Evolutionary conservation across 192 early-diverging fungal species (phyloP).

Genomic region (Linnemannia schmuckeri): DNA sequence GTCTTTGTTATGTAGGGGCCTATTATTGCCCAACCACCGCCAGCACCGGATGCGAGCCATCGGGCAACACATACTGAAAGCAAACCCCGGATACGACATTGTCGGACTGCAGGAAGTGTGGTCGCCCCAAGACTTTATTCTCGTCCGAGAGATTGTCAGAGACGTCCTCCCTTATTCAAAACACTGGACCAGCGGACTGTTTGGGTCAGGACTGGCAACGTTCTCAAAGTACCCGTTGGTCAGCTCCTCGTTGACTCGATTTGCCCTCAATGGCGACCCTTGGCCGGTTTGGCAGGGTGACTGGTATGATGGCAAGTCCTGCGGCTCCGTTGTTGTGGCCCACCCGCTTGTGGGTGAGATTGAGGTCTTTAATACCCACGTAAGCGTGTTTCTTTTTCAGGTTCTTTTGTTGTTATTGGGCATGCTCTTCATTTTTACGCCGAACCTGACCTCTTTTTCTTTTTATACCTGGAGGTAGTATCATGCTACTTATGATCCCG

Average conservation of each 20-base stretch:
- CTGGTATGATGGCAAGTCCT: conserved; percentile 68
- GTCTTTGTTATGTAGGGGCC: background rate
- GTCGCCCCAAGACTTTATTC: conserved; percentile 25
- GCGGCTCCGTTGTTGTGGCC: conserved; percentile 57
- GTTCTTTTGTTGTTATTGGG: background rate
- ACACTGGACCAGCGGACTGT: conserved; percentile 38
- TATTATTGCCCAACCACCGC: conserved; percentile 53
- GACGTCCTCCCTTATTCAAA: conserved; percentile 14
- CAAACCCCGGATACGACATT: conserved; percentile 31
- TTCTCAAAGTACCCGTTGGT: conserved; percentile 61
- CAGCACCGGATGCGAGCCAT: conserved; percentile 62
- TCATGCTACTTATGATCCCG: conserved; percentile 64
- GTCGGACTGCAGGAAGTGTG: conserved; percentile 45
- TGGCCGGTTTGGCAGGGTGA: conserved; percentile 65
- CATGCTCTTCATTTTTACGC: background rate
- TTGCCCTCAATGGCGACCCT: conserved; percentile 62
- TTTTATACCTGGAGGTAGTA: conserved; percentile 35
- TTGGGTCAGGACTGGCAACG: conserved; percentile 36
- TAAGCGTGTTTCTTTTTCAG: conserved; percentile 26
- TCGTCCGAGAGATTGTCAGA: conserved; percentile 7
- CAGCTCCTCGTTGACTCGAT: conserved; percentile 56
- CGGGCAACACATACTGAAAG: conserved; percentile 57
- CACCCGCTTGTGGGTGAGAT: conserved; percentile 65
- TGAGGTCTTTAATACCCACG: conserved; percentile 71
- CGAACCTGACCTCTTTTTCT: background rate